Conservation (phyloP, 257 asterid species). For the Phtheirospermum japonicum region DNA sequence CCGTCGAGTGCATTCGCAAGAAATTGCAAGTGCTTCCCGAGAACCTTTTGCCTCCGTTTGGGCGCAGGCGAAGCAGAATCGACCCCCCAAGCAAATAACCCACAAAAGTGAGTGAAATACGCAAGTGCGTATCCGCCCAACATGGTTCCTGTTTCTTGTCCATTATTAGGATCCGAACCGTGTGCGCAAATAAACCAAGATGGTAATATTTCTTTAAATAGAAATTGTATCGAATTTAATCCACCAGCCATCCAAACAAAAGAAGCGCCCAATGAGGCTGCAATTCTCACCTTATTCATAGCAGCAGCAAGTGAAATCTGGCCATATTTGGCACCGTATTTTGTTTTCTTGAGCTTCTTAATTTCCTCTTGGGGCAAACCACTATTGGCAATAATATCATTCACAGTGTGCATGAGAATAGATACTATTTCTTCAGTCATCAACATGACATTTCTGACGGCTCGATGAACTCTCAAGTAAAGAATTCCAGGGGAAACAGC, state of each 20-base stretch:
- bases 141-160: constrained; percentile 58
- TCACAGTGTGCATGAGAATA: constrained; percentile 67
- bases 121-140: constrained; percentile 85
- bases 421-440: constrained; percentile 82
- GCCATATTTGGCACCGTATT: constrained; percentile 75
- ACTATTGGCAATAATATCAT: constrained; percentile 47
- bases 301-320: constrained; percentile 83
- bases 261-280: constrained; percentile 86
- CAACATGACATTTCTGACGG: constrained; percentile 64
- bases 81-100: constrained; percentile 79
- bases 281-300: constrained; percentile 70
- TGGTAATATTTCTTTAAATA: constrained; percentile 73
- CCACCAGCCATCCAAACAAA: constrained; percentile 88
- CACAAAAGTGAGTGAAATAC: constrained; percentile 58
- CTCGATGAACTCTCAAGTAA: constrained; percentile 79
- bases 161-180: constrained; percentile 33
- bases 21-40: constrained; percentile 64
- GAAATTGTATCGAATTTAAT: constrained; percentile 48
- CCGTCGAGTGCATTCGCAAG: constrained; percentile 74
- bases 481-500: constrained; percentile 95
- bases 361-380: constrained; percentile 51
- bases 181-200: constrained; percentile 79
- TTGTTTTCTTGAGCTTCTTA: constrained; percentile 67
- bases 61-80: constrained; percentile 56
- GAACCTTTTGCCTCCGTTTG: constrained; percentile 46